phyloP scores from a whole-genome alignment of 169 alveolate genomes.

The Eimeria tenella region DNA sequence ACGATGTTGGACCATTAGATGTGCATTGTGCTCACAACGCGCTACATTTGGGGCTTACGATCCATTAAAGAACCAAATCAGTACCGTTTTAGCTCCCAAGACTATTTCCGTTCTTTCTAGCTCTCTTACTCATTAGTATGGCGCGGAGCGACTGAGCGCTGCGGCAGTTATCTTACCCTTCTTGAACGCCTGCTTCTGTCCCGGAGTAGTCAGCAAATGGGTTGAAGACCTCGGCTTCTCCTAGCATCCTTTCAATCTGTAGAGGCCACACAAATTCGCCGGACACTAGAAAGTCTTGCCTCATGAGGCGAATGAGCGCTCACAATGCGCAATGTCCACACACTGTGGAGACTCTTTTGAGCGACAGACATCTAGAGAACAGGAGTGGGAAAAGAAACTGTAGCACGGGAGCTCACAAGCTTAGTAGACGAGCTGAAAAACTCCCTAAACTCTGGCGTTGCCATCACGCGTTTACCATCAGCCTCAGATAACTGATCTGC shows the following conservation, averaged over 20 bases:
- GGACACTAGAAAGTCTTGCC: too few species aligned
- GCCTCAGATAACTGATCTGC: conserved; percentile 53
- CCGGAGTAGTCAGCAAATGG: conserved; percentile 63
- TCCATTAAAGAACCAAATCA: too few species aligned
- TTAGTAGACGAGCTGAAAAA: conserved; percentile 65
- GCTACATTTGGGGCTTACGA: too few species aligned
- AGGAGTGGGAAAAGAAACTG: not conserved
- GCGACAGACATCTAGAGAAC: not conserved
- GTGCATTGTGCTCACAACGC: too few species aligned
- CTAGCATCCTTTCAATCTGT: conserved; percentile 72
- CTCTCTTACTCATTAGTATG: too few species aligned
- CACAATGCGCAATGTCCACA: too few species aligned
- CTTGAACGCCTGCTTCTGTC: not conserved
- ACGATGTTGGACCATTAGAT: too few species aligned
- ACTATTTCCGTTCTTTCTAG: too few species aligned
- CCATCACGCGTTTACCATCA: conserved; percentile 48
- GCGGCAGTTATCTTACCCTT: not conserved
- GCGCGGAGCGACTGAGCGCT: too few species aligned
- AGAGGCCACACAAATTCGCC: not conserved
- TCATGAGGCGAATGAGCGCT: too few species aligned
- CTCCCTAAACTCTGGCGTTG: conserved; percentile 48
- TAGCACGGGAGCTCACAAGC: not conserved
- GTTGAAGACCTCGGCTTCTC: conserved; percentile 53
- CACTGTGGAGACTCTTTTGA: too few species aligned
- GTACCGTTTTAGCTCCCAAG: too few species aligned